These are phyloP conservation scores for Kodamaea jinghongensis DNA, from an alignment of 805 yeast species.

Conservation along the genomic window DNA sequence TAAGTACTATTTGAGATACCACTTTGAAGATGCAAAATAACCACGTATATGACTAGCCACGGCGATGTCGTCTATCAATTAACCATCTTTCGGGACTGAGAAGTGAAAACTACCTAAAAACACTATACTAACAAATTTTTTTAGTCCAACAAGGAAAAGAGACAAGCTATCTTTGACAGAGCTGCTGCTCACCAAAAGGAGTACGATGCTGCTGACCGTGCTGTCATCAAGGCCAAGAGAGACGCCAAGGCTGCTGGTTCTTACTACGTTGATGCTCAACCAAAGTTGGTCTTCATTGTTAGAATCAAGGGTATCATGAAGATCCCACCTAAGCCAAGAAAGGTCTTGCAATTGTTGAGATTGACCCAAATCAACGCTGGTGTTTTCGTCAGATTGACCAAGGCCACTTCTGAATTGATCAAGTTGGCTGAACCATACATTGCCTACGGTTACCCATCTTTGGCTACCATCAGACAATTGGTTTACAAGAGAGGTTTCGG, in stretches of 20 bases:
- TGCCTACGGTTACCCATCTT: conserved; percentile 96
- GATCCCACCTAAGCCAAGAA: conserved; percentile 99
- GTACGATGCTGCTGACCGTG: conserved; percentile 90
- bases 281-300: conserved; percentile 90
- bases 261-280: conserved; percentile 93
- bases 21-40: conserved; percentile 52
- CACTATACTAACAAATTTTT: conserved; percentile 36
- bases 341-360: conserved; percentile 92
- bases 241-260: conserved; percentile 92
- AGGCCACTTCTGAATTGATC: conserved; percentile 90
- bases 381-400: conserved; percentile 92
- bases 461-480: conserved; percentile 87
- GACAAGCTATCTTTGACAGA: conserved; percentile 83
- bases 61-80: conserved; percentile 71
- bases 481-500: conserved; percentile 98
- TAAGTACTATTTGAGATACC: conserved; percentile 46
- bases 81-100: conserved; percentile 89
- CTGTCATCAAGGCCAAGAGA: conserved; percentile 82
- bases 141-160: conserved; percentile 45
- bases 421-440: conserved; percentile 94
- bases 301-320: conserved; percentile 99
- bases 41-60: conserved; percentile 59
- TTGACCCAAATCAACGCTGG: conserved; percentile 92
- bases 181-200: conserved; percentile 96
- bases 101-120: conserved; percentile 14